These are phyloP conservation scores for Fusarium albosuccineum DNA, from an alignment of 2,329 filamentous ascomycete species.

Conservation along the genomic window DNA sequence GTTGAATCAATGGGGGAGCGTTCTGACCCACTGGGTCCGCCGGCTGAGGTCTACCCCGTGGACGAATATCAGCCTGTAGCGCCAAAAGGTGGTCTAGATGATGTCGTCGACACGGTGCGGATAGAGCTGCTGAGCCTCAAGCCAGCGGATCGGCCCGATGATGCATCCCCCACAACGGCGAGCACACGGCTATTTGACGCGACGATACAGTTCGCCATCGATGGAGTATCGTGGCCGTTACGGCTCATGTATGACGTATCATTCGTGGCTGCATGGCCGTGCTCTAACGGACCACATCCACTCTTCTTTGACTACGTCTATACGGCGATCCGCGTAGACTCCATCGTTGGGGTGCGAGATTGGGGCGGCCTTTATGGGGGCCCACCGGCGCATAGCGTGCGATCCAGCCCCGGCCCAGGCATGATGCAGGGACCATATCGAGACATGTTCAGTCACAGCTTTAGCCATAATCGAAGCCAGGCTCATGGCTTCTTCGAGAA, in stretches of 20 bases:
- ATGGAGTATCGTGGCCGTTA: constrained; percentile 73
- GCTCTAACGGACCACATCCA: constrained; percentile 73
- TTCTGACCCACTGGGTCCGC: constrained; percentile 77
- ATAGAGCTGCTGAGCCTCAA: constrained; percentile 76
- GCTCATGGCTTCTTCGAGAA: constrained; percentile 33
- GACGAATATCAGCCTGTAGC: constrained; percentile 74
- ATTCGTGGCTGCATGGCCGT: constrained; percentile 76
- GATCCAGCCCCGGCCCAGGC: constrained; percentile 52
- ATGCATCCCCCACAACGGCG: constrained; percentile 36
- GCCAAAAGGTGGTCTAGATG: constrained; percentile 66
- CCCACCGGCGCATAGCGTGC: constrained; percentile 48
- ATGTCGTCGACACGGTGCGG: constrained; percentile 74
- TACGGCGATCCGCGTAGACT: constrained; percentile 70
- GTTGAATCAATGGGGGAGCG: constrained; percentile 75
- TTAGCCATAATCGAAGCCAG: constrained; percentile 32
- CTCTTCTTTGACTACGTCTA: constrained; percentile 80
- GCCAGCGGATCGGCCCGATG: constrained; percentile 52
- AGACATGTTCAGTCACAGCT: constrained; percentile 43
- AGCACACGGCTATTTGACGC: constrained; percentile 69
- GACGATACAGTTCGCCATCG: constrained; percentile 72
- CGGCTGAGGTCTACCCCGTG: constrained; percentile 72
- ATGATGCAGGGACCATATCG: constrained; percentile 45
- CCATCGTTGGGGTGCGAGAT: constrained; percentile 74
- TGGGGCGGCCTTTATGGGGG: constrained; percentile 67
- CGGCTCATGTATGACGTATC: constrained; percentile 73